A percentile compares a stretch with the other conserved stretches of the same genome.
Evolutionary conservation across 805 yeast species (phyloP).

Genomic region (Ogataea minuta): DNA sequence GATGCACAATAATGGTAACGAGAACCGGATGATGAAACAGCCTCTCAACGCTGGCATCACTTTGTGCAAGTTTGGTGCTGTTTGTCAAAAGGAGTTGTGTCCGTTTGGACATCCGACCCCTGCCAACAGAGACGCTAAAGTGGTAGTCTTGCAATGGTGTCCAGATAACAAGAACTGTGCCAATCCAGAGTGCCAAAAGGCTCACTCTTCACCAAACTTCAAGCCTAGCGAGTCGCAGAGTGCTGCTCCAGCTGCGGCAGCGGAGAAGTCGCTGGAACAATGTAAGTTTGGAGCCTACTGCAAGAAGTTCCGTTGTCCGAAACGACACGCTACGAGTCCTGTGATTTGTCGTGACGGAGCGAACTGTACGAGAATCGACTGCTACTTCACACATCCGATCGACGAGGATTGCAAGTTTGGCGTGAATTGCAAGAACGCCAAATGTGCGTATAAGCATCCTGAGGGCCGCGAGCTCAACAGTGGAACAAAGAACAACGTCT

Average conservation of each 20-base stretch:
- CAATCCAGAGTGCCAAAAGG: conserved; percentile 61
- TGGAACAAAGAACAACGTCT: conserved; percentile 31
- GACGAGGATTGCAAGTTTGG: conserved; percentile 80
- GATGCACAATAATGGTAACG: conserved; percentile 24
- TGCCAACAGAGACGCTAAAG: conserved; percentile 70
- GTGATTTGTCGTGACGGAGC: conserved; percentile 81
- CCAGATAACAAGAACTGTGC: conserved; percentile 62
- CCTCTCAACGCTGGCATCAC: conserved; percentile 43
- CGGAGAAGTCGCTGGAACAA: conserved; percentile 65
- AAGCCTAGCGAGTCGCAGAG: conserved; percentile 26
- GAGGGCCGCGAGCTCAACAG: conserved; percentile 54
- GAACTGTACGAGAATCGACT: conserved; percentile 73
- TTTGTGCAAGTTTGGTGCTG: conserved; percentile 71
- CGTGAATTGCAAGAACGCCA: conserved; percentile 64
- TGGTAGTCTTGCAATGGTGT: conserved; percentile 74
- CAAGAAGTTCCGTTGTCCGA: conserved; percentile 74
- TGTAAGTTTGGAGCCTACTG: conserved; percentile 80
- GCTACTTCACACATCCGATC: conserved; percentile 80
- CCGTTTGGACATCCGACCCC: conserved; percentile 94
- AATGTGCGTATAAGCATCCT: conserved; percentile 79
- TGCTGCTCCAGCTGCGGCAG: conserved; percentile 15
- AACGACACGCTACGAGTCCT: conserved; percentile 76
- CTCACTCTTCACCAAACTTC: conserved; percentile 76
- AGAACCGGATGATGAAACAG: conserved; percentile 29
- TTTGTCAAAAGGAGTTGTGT: conserved; percentile 76